Conservation (phyloP, 768 basidiomycete genomes). For the Sporobolomyces phaffii region DNA sequence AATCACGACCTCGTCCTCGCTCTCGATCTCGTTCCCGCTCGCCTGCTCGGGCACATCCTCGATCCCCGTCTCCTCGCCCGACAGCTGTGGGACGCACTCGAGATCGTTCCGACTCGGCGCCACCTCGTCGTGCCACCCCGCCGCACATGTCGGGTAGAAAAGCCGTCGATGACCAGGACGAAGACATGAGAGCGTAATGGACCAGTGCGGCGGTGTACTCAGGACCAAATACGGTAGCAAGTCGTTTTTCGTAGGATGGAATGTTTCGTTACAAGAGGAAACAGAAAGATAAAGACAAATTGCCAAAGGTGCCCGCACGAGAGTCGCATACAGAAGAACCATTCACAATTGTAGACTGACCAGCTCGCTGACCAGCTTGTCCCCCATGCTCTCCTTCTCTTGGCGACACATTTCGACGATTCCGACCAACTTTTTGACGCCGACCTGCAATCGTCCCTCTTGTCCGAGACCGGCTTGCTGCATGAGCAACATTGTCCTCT, state of each 20-base stretch:
- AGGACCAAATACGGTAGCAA: too few species aligned
- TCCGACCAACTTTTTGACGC: slow-evolving; percentile 87
- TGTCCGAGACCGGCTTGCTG: slow-evolving; percentile 66
- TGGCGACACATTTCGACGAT: slow-evolving; percentile 95
- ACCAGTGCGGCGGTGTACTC: too few species aligned
- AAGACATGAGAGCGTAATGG: too few species aligned
- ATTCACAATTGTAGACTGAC: slow-evolving; percentile 6
- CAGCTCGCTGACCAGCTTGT: slow-evolving; percentile 28
- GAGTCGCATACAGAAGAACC: too few species aligned
- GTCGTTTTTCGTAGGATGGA: too few species aligned
- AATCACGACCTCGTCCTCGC: slow-evolving; percentile 3
- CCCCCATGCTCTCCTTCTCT: slow-evolving; percentile 45
- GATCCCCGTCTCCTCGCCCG: background rate
- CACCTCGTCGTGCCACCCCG: background rate
- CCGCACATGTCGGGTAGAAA: background rate
- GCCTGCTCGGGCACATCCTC: background rate
- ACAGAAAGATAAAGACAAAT: too few species aligned
- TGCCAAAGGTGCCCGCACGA: too few species aligned
- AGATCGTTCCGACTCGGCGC: background rate
- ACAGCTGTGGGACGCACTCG: background rate
- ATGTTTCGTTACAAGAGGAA: too few species aligned
- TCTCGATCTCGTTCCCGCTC: slow-evolving; percentile 2
- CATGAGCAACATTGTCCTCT: slow-evolving; percentile 61
- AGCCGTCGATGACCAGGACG: too few species aligned
- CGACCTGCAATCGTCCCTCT: slow-evolving; percentile 63